phyloP scores from a whole-genome alignment of 306 rosid genomes.

The Casuarina glauca region DNA sequence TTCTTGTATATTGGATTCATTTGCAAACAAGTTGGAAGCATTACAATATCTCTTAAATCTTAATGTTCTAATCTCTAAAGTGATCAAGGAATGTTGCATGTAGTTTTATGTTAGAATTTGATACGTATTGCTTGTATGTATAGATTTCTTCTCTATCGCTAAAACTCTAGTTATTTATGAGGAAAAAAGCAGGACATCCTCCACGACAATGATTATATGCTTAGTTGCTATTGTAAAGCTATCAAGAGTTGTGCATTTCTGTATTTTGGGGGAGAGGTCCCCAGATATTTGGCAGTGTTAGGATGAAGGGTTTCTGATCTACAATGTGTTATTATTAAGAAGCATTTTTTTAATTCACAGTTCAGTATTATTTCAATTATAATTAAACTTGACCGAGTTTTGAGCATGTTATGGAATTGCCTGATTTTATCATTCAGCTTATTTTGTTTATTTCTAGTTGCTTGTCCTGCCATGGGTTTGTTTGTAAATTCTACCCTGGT shows the following conservation, averaged over 20 bases:
- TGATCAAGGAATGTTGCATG: too few species aligned
- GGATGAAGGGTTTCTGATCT: background rate
- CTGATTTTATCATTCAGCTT: conserved; percentile 1
- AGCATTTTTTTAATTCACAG: background rate
- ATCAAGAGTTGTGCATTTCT: background rate
- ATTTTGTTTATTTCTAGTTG: background rate
- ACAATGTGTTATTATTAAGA: background rate
- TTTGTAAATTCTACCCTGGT: background rate
- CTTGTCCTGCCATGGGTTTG: background rate
- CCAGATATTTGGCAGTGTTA: background rate
- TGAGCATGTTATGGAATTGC: background rate
- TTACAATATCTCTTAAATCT: background rate
- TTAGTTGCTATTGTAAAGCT: background rate
- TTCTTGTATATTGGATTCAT: background rate
- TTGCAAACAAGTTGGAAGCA: background rate
- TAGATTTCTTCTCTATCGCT: too few species aligned
- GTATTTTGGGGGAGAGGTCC: background rate
- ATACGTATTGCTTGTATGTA: too few species aligned
- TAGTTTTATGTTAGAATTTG: too few species aligned
- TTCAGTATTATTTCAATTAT: background rate
- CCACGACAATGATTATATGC: background rate
- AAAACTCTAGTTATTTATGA: too few species aligned
- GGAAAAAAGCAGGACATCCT: background rate
- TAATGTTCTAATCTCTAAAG: background rate
- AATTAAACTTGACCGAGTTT: background rate